Conservation (phyloP, 2,329 filamentous ascomycete genomes). For the Fusarium brachygibbosum region DNA sequence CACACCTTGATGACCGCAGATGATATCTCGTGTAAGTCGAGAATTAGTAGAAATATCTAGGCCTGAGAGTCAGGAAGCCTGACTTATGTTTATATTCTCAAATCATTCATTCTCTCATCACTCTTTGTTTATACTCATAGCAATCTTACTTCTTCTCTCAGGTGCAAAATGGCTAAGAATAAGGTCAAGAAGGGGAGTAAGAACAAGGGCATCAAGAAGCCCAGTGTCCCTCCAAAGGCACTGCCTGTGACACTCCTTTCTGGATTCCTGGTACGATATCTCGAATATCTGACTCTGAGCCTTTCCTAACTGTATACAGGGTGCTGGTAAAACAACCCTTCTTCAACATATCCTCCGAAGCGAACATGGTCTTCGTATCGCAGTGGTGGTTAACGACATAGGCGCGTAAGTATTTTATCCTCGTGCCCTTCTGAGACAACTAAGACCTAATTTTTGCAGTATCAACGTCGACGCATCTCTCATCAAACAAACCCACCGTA, state of each 20-base stretch:
- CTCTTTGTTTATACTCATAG: too few relatives aligned
- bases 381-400: slow-evolving; percentile 81
- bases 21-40: slow-evolving; percentile 8
- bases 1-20: slow-evolving; percentile 41
- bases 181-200: slow-evolving; percentile 28
- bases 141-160: too few relatives aligned
- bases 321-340: slow-evolving; percentile 78
- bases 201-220: slow-evolving; percentile 34
- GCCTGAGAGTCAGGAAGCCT: too few relatives aligned
- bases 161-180: slow-evolving; percentile 41
- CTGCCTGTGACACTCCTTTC: slow-evolving; percentile 55
- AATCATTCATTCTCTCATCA: too few relatives aligned
- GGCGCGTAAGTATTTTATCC: slow-evolving; percentile 60
- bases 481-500: slow-evolving; percentile 67
- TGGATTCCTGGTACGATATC: slow-evolving; percentile 50
- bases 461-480: slow-evolving; percentile 76
- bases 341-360: slow-evolving; percentile 76
- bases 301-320: slow-evolving; percentile 55
- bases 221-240: slow-evolving; percentile 39
- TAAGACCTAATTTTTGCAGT: slow-evolving; percentile 49
- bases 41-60: slow-evolving; percentile 20
- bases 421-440: too few relatives aligned
- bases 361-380: slow-evolving; percentile 76
- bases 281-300: fast-evolving
- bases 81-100: too few relatives aligned